A percentile compares a stretch with the other conserved stretches of the same genome.
Conservation (phyloP, 1,139 yeast species). For the Candida labiduridarum region DNA sequence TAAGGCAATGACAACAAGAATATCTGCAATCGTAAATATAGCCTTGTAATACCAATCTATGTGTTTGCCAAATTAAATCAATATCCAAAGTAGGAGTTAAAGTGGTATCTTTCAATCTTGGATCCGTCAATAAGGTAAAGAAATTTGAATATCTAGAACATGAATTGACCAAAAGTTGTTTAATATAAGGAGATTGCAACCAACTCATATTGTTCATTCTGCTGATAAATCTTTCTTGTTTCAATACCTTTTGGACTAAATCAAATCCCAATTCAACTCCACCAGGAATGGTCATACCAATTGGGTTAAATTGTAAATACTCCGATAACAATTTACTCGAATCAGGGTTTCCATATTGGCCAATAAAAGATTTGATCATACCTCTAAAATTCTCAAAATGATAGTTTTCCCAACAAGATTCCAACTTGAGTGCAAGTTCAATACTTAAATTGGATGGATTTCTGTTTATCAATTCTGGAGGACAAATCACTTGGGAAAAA, state of each 20-base stretch:
- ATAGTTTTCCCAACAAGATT: not conserved
- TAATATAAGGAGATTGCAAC: conserved; percentile 26
- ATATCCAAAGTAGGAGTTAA: conserved; percentile 43
- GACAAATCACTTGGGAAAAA: conserved; percentile 6
- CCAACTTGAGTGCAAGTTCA: not conserved
- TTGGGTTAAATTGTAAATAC: conserved; percentile 23
- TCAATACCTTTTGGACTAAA: conserved; percentile 31
- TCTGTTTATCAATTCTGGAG: not conserved
- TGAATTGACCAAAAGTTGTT: conserved; percentile 23
- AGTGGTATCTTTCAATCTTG: conserved; percentile 10
- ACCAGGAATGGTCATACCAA: conserved; percentile 22
- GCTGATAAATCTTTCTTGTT: conserved; percentile 34
- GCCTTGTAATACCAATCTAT: conserved; percentile 28
- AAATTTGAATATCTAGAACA: conserved; percentile 30
- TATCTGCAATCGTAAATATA: conserved; percentile 26
- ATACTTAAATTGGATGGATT: conserved; percentile 5
- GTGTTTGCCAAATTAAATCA: conserved; percentile 46
- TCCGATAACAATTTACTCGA: conserved; percentile 6
- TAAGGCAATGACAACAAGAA: conserved; percentile 12
- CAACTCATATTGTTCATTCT: conserved; percentile 34
- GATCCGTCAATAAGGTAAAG: conserved; percentile 21
- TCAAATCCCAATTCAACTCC: conserved; percentile 27
- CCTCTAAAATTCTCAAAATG: conserved; percentile 1
- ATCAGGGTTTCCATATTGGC: not conserved
- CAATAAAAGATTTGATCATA: not conserved